Evolutionary conservation across 2,329 filamentous ascomycete genomes (phyloP).

Genomic region (Aspergillus intermedius): DNA sequence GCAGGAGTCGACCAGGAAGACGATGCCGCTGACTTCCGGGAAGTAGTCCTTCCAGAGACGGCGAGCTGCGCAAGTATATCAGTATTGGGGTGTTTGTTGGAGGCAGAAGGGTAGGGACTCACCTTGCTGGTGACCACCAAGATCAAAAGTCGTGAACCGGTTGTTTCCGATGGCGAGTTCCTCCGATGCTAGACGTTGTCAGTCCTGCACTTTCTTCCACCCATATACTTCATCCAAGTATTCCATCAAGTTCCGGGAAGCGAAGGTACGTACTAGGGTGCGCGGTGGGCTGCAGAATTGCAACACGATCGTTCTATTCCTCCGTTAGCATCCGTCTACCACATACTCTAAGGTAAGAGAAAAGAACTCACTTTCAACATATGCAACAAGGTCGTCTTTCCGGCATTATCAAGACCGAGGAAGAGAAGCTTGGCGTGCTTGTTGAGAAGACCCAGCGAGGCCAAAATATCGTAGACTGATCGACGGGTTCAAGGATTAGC

Average conservation of each 20-base stretch:
- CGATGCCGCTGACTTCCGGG: conserved; percentile 90
- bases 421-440: conserved; percentile 95
- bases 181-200: conserved; percentile 61
- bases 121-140: conserved; percentile 89
- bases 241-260: background rate
- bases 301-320: conserved; percentile 80
- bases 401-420: conserved; percentile 87
- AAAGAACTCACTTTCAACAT: conserved; percentile 74
- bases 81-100: background rate
- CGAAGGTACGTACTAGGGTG: conserved; percentile 66
- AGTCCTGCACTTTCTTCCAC: conserved; percentile 5
- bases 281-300: conserved; percentile 81
- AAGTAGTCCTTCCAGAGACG: conserved; percentile 97
- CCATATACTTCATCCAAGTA: too few species aligned
- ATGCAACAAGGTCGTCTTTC: conserved; percentile 88
- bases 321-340: conserved; percentile 3
- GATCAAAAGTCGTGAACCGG: conserved; percentile 89
- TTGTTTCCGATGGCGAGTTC: conserved; percentile 89
- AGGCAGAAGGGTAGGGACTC: conserved; percentile 24
- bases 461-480: conserved; percentile 82
- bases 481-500: background rate
- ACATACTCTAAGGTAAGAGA: background rate
- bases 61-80: conserved; percentile 48
- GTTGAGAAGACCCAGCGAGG: conserved; percentile 81
- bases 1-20: conserved; percentile 96